Percentiles rank a stretch among this genome's conserved stretches.
These are phyloP conservation scores for Pseudofabraea citricarpa DNA, from an alignment of 2,329 filamentous ascomycete species.

Conservation along the genomic window DNA sequence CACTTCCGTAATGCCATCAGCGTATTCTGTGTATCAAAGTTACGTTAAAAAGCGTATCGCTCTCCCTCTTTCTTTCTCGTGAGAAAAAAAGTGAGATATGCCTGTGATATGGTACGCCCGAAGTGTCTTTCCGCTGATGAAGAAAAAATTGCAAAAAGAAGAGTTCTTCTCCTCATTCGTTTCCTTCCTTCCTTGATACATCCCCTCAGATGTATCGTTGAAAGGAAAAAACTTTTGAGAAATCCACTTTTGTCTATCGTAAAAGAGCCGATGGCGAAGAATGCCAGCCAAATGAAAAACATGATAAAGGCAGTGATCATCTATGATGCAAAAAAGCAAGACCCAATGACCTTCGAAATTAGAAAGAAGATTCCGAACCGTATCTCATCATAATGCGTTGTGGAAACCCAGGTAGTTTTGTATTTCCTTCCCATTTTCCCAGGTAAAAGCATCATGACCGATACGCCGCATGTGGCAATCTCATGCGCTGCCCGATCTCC, in stretches of 20 bases:
- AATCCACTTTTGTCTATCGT: slow-evolving; percentile 61
- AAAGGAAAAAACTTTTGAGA: slow-evolving; percentile 47
- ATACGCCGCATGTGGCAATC: slow-evolving; percentile 25
- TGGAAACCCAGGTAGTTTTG: slow-evolving; percentile 17
- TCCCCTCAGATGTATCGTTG: slow-evolving; percentile 1
- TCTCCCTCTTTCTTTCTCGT: slow-evolving; percentile 11
- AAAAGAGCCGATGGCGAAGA: slow-evolving; percentile 1
- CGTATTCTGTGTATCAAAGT: too few relatives aligned
- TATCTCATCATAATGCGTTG: slow-evolving; percentile 27
- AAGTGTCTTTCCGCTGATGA: too few relatives aligned
- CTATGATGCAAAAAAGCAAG: slow-evolving; percentile 15
- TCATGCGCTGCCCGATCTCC: slow-evolving; percentile 27
- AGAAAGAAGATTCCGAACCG: slow-evolving; percentile 21
- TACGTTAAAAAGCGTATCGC: slow-evolving; percentile 11
- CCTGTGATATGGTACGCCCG: slow-evolving; percentile 18
- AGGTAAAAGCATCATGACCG: slow-evolving; percentile 27
- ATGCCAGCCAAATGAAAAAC: slow-evolving; percentile 14
- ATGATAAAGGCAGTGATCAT: slow-evolving; percentile 21
- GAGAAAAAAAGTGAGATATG: slow-evolving; percentile 14
- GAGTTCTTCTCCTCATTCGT: too few relatives aligned
- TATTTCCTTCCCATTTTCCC: slow-evolving; percentile 15
- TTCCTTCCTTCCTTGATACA: neutral
- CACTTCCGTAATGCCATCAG: slow-evolving; percentile 32
- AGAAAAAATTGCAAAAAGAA: slow-evolving; percentile 20
- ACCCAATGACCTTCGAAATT: slow-evolving; percentile 18